phyloP scores from a whole-genome alignment of 2,329 filamentous ascomycete species.

The Didymosphaeria variabile region DNA sequence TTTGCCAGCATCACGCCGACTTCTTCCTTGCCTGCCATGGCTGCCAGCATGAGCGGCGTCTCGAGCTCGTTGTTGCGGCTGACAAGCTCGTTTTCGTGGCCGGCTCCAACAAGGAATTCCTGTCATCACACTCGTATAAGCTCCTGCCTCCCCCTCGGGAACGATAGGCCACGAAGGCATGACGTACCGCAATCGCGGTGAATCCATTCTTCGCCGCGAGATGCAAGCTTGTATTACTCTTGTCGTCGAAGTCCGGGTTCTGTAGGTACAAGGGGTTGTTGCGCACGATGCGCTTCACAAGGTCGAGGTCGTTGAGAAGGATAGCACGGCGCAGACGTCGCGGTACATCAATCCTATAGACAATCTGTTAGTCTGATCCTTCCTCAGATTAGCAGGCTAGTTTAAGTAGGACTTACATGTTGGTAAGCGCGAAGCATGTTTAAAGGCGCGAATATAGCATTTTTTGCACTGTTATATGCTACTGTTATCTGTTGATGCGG shows the following conservation, averaged over 20 bases:
- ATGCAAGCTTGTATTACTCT: conserved; percentile 86
- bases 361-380: background rate
- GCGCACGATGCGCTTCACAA: conserved; percentile 79
- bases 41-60: conserved; percentile 83
- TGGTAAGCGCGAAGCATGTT: conserved; percentile 34
- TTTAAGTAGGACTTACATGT: conserved; percentile 30
- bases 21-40: conserved; percentile 73
- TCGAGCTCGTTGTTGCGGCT: conserved; percentile 82
- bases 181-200: conserved; percentile 67
- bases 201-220: conserved; percentile 79
- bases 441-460: conserved; percentile 11
- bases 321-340: conserved; percentile 85
- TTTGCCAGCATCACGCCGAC: conserved; percentile 77
- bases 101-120: conserved; percentile 73
- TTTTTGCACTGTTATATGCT: conserved; percentile 14
- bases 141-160: background rate
- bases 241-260: conserved; percentile 79
- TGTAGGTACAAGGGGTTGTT: conserved; percentile 75
- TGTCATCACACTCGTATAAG: conserved; percentile 29
- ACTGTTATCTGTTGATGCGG: conserved; percentile 20
- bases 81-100: conserved; percentile 77
- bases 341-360: conserved; percentile 75
- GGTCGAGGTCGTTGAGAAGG: conserved; percentile 73
- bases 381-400: background rate
- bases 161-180: background rate